Conservation (phyloP, 2,329 filamentous ascomycete genomes). For the Colletotrichum neosansevieriae region DNA sequence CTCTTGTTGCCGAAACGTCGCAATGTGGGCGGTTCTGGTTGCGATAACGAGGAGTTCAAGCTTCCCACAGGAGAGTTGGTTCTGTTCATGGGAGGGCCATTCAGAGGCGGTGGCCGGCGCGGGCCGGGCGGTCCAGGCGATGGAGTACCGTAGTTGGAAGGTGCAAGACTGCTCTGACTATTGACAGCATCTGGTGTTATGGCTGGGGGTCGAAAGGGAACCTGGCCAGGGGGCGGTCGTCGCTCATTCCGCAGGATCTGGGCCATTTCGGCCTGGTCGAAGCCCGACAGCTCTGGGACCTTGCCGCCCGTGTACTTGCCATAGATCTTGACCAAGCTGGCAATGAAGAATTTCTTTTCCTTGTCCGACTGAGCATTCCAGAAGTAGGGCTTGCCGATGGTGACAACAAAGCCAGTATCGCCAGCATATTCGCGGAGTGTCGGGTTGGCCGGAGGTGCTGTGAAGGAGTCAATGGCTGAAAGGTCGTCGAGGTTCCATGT, state of each 20-base stretch:
- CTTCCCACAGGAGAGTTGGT: conserved; percentile 62
- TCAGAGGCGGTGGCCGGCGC: conserved; percentile 35
- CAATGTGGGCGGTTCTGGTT: conserved; percentile 57
- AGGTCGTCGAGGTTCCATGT: conserved; percentile 98
- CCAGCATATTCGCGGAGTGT: conserved; percentile 81
- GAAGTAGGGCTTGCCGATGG: conserved; percentile 93
- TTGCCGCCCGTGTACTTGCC: conserved; percentile 94
- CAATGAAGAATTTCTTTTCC: conserved; percentile 99
- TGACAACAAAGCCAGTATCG: conserved; percentile 87
- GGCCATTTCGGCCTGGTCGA: conserved; percentile 83
- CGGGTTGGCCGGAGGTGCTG: conserved; percentile 68
- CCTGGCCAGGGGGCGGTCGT: conserved; percentile 47
- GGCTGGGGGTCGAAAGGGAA: conserved; percentile 28
- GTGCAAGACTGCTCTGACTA: conserved; percentile 42
- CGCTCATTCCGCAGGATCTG: conserved; percentile 74
- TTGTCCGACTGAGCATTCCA: conserved; percentile 95
- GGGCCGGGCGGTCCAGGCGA: conserved; percentile 44
- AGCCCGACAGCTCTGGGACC: conserved; percentile 82
- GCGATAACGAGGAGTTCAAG: conserved; percentile 61
- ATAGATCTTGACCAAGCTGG: conserved; percentile 95
- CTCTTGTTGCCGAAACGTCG: conserved; percentile 67
- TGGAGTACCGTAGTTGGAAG: conserved; percentile 50
- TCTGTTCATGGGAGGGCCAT: conserved; percentile 31
- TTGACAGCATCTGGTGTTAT: conserved; percentile 35
- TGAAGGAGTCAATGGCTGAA: conserved; percentile 82